Evolutionary conservation across 2,329 filamentous ascomycete species (phyloP).

Genomic region (Aaosphaeria arxii): DNA sequence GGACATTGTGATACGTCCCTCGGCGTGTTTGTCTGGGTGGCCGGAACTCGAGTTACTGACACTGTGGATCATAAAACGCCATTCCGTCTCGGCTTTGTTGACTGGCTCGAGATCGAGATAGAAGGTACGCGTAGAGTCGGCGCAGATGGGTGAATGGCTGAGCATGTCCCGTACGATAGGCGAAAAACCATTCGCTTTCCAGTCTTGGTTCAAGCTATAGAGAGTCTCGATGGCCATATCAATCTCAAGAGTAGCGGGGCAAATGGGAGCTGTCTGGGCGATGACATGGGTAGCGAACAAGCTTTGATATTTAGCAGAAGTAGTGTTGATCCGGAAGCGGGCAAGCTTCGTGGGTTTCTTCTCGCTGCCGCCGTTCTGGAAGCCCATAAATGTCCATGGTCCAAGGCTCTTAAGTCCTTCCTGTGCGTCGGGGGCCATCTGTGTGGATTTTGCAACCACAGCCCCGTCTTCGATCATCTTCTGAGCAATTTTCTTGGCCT

Average conservation of each 20-base stretch:
- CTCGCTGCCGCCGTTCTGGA: neutral
- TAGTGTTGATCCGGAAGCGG: conserved; percentile 43
- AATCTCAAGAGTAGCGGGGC: conserved; percentile 39
- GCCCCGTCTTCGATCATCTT: neutral
- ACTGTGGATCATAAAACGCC: neutral
- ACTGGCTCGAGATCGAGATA: conserved; percentile 20
- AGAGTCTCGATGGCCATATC: conserved; percentile 30
- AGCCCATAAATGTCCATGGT: conserved; percentile 10
- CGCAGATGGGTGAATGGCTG: conserved; percentile 28
- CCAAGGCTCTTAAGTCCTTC: neutral
- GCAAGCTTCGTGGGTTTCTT: conserved; percentile 6
- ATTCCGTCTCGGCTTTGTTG: conserved; percentile 3
- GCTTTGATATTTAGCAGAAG: conserved; percentile 27
- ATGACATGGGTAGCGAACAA: conserved; percentile 39
- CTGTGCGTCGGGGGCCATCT: neutral
- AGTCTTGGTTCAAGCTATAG: conserved; percentile 25
- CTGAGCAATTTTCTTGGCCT: neutral
- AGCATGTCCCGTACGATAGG: neutral
- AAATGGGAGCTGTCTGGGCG: conserved; percentile 39
- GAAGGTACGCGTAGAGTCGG: conserved; percentile 25
- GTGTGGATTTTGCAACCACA: neutral
- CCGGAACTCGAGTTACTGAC: no score
- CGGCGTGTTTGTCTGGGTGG: neutral
- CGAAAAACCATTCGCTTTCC: conserved; percentile 10
- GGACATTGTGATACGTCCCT: neutral